A percentile compares a stretch with the other conserved stretches of the same genome.
Evolutionary conservation across 2,329 filamentous ascomycete genomes (phyloP).

Genomic region (Amesomyces nigricolor): DNA sequence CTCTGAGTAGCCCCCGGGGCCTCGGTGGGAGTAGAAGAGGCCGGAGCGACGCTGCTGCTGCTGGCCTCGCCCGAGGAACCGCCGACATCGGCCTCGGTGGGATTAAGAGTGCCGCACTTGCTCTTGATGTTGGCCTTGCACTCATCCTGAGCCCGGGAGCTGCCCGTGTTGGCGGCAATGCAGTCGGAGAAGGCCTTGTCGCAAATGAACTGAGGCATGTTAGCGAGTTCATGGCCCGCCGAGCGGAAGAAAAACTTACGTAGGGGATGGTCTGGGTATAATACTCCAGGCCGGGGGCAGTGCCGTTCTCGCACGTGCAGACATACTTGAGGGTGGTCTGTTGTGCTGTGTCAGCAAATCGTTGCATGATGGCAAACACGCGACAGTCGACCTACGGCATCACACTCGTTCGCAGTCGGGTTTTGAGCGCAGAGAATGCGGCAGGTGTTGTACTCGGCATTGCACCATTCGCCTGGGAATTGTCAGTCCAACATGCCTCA

Average conservation of each 20-base stretch:
- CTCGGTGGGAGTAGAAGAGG: conserved; percentile 25
- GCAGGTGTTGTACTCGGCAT: conserved; percentile 47
- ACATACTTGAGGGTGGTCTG: conserved; percentile 41
- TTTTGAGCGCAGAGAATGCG: conserved; percentile 39
- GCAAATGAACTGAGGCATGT: conserved; percentile 44
- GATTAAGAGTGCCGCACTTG: conserved; percentile 43
- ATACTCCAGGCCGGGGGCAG: conserved; percentile 46
- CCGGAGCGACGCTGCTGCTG: conserved; percentile 28
- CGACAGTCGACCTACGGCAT: conserved; percentile 35
- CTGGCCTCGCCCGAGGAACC: conserved; percentile 8
- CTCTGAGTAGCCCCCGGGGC: conserved; percentile 17
- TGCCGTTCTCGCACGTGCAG: conserved; percentile 47
- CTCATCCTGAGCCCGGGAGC: conserved; percentile 39
- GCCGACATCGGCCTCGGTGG: conserved; percentile 32
- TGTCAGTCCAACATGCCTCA: conserved; percentile 6
- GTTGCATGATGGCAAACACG: not conserved
- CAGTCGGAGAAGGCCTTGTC: conserved; percentile 44
- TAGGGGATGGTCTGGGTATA: conserved; percentile 49
- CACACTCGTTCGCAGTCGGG: conserved; percentile 40
- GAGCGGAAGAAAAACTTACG: conserved; percentile 25
- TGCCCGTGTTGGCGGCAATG: conserved; percentile 38
- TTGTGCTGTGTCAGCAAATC: conserved; percentile 8
- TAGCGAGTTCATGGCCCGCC: conserved; percentile 15
- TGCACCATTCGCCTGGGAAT: conserved; percentile 46
- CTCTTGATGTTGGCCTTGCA: conserved; percentile 45